Conservation (phyloP, 1,139 yeast genomes). For the Eremothecium cymbalariae region DNA sequence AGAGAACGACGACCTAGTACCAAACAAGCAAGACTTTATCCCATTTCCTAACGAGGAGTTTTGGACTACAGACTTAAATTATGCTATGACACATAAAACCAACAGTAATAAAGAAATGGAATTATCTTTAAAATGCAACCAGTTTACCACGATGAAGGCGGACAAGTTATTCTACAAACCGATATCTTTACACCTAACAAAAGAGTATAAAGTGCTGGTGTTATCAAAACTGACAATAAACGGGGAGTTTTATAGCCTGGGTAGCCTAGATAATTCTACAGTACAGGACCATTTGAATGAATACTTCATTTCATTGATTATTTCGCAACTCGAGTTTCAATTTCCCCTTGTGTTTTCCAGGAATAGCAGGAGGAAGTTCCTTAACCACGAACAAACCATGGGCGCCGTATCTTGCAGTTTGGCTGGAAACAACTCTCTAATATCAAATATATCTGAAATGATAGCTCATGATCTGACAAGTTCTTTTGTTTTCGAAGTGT, state of each 20-base stretch:
- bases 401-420: conserved; percentile 24
- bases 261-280: not conserved
- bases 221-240: conserved; percentile 6
- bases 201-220: not conserved
- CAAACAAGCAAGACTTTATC: no score
- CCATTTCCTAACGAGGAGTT: conserved; percentile 6
- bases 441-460: conserved; percentile 19
- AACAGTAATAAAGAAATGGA: not conserved
- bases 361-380: conserved; percentile 17
- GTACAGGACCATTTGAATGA: conserved; percentile 19
- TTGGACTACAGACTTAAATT: conserved; percentile 9
- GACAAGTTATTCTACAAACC: conserved; percentile 12
- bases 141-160: conserved; percentile 10
- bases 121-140: conserved; percentile 8
- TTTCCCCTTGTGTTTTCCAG: conserved; percentile 26
- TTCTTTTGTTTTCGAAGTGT: conserved; percentile 18
- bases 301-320: conserved; percentile 21
- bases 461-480: conserved; percentile 21
- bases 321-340: conserved; percentile 27
- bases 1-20: not conserved
- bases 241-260: conserved; percentile 5
- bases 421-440: conserved; percentile 16
- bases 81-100: not conserved
- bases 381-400: conserved; percentile 18
- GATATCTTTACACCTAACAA: conserved; percentile 8